Evolutionary conservation across 164 flowering plant genomes (phyloP), one percentile per base, ranked within the genome.

Genomic region (Pachysandra terminalis): DNA sequence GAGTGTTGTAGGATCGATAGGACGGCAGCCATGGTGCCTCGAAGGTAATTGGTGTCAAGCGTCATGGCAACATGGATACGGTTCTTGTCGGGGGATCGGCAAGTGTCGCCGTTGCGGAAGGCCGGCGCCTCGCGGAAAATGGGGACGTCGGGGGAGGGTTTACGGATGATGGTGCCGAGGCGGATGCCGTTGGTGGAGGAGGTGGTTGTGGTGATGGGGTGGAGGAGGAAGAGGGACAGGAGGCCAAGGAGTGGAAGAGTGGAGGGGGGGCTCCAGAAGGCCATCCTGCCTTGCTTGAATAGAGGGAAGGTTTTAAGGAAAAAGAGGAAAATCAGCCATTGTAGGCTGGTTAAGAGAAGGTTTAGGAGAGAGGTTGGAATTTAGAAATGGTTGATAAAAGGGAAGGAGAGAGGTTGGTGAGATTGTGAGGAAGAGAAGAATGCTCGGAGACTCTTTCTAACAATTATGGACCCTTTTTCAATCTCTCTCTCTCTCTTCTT

Each of bases 1-100:
- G 93, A 82, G 72, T 90, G 93, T 28, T 86, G 87, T 0, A 90
- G 68, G 51, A 90, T 81, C 0, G 93, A 88, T 0, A 88, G 73
- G 8, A 88, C 77, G 0, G 93, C 91, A 0, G 93, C 96, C 80
- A 85, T 83, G 57, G 93, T 85, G 0, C 96, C 93, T 1, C 96
- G 66, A 19, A 90, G 80, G 70, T 90, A 88, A 48, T 87, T 88
- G 13, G 75, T 75, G 21, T 88, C 96, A 0, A 88, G 81, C 40
- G 93, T 88, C 91, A 90, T 86, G 56, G 93, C 72, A 0, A 88
- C 73, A 70, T 88, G 91, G 64, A 90, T 79, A 3, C 16, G 19
- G 21, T 74, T 62, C 14, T 61, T 19, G 35, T 53, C 63, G 0
- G 57, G 23, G 25, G 71, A 59, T 19, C 74, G 73, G 45, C 89